Conservation (phyloP, 371 early-diverging fungal species). For the Mucor lusitanicus region DNA sequence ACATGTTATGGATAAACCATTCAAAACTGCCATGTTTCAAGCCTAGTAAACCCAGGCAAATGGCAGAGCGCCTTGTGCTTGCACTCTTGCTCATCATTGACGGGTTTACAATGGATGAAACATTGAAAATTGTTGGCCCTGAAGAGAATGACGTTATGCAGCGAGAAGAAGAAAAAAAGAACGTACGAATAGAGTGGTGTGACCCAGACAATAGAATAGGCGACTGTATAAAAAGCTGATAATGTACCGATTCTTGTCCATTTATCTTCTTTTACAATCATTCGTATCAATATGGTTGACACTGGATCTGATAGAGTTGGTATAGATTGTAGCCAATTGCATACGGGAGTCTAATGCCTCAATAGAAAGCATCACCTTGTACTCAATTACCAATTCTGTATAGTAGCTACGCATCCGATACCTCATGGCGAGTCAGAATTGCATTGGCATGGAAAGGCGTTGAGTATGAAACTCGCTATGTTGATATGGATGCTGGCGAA, state of each 20-base stretch:
- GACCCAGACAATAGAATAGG: not conserved
- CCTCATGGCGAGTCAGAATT: conserved; percentile 80
- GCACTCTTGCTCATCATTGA: not conserved
- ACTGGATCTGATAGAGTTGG: not conserved
- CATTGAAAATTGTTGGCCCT: not conserved
- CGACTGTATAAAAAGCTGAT: not conserved
- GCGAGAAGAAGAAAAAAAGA: not conserved
- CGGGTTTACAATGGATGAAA: not conserved
- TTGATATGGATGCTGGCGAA: conserved; percentile 10
- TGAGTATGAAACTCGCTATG: conserved; percentile 8
- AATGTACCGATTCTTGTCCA: not conserved
- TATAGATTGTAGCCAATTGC: not conserved
- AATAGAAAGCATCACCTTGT: not conserved
- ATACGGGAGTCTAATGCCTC: not conserved
- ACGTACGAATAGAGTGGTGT: not conserved
- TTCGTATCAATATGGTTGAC: not conserved
- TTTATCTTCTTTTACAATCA: not conserved
- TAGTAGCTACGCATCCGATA: conserved; percentile 76
- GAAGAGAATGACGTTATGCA: not conserved
- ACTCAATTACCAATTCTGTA: conserved; percentile 60
- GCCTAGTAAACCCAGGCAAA: not conserved
- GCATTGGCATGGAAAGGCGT: conserved; percentile 73
- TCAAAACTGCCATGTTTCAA: not conserved
- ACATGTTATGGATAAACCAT: not conserved
- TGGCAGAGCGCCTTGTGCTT: not conserved